Evolutionary conservation across 495 filamentous ascomycete genomes (phyloP), one percentile per base, ranked within the genome.

Genomic region (Geoglossum glabrum): DNA sequence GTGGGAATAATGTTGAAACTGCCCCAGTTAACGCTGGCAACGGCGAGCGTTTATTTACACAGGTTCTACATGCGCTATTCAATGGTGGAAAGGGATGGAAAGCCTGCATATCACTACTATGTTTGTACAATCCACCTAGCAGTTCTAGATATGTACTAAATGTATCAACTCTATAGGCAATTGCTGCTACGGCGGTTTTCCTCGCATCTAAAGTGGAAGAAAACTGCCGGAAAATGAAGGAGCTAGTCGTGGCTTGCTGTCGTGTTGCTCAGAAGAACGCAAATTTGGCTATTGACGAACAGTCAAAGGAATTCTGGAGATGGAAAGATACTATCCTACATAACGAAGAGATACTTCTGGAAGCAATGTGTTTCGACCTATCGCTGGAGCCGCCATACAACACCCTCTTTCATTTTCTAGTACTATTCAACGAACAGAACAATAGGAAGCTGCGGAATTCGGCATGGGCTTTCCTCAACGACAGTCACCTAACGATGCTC

Each of bases 161-260:
- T 36, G 31, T 43, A 25, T 17, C 27, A 17, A n/a, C 27, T 43
- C 43, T 49, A 54, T n/a, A 56, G 61, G 66, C 67, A 63, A 85
- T 92, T 49, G 92, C 87, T 1, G 92, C 89, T 0, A 93, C 89
- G 0, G 74, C 88, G 3, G 76, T 98, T 7, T 97, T 95, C 64
- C 78, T 98, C 8, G 90, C 92, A 9, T 93, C 89, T 62, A 98
- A 98, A 69, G 90, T 93, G 6, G 92, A 97, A 62, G 92, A 98
- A 66, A 90, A 90, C 65, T 87, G 86, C 64, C 85, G 90, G 28
- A 93, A 92, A 63, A 93, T 94, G 63, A 89, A 85, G 63, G 88
- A 97, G 60, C 72, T 98, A 33, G 86, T 98, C 58, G 79, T 94
- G 25, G 86, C 90, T 0, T 93, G 90, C 64, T 89, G 87, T 54